phyloP scores from a whole-genome alignment of 768 basidiomycete species.

The Rhodotorula diobovata region DNA sequence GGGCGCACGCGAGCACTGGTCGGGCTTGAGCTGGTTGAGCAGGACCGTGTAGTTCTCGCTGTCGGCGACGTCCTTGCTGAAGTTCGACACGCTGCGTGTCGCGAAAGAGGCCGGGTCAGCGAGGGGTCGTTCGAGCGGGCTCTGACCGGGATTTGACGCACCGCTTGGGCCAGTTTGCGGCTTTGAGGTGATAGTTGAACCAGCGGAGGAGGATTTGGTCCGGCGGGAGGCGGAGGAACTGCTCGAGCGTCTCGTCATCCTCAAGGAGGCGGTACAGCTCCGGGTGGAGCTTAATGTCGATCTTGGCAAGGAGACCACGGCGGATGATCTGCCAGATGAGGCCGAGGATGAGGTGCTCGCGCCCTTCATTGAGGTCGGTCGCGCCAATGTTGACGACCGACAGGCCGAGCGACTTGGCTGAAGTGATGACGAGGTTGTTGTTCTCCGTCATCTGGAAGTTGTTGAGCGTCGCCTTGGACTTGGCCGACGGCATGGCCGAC shows the following conservation, averaged over 20 bases:
- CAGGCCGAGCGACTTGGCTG: conserved; percentile 95
- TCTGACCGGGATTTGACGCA: conserved; percentile 45
- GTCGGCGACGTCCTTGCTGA: conserved; percentile 93
- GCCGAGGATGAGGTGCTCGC: conserved; percentile 94
- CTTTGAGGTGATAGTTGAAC: conserved; percentile 98
- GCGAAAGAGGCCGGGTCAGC: background rate
- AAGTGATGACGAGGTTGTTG: conserved; percentile 99
- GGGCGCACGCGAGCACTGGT: conserved; percentile 83
- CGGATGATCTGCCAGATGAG: conserved; percentile 99
- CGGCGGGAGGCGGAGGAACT: conserved; percentile 84
- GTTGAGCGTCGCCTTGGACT: conserved; percentile 56
- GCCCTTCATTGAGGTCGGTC: conserved; percentile 80
- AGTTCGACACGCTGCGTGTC: conserved; percentile 77
- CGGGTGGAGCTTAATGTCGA: conserved; percentile 97
- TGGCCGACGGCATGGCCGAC: conserved; percentile 33
- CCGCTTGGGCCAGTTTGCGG: conserved; percentile 85
- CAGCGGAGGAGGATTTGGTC: conserved; percentile 96
- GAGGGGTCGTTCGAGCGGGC: background rate
- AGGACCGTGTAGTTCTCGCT: conserved; percentile 97
- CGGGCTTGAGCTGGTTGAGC: conserved; percentile 90
- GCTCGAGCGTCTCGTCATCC: conserved; percentile 94
- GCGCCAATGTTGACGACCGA: conserved; percentile 98
- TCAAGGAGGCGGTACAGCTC: conserved; percentile 93
- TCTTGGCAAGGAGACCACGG: conserved; percentile 82
- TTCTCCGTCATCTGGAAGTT: conserved; percentile 99